phyloP scores from a whole-genome alignment of 2,329 filamentous ascomycete genomes.

The Chrysosporium queenslandicum region DNA sequence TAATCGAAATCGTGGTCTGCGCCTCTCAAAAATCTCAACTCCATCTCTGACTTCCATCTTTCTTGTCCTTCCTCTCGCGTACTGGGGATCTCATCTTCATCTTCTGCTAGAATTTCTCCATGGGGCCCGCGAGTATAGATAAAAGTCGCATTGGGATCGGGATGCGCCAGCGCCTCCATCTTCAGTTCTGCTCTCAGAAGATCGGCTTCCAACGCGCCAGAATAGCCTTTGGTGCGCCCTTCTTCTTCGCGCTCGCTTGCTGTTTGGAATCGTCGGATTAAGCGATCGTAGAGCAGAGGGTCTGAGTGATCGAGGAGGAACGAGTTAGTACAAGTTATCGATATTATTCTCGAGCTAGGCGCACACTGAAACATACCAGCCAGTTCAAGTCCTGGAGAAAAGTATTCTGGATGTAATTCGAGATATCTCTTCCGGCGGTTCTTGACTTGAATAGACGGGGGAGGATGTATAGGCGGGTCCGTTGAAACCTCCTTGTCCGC shows the following conservation, averaged over 20 bases:
- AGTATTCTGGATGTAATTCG: conserved; percentile 61
- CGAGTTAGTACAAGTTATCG: background rate
- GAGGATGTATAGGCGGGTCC: conserved; percentile 23
- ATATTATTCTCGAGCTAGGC: background rate
- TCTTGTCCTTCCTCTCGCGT: conserved; percentile 56
- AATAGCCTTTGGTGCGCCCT: conserved; percentile 64
- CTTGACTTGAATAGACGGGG: conserved; percentile 47
- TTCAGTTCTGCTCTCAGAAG: conserved; percentile 67
- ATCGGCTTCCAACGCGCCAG: conserved; percentile 67
- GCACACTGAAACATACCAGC: conserved; percentile 41
- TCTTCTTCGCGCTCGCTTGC: conserved; percentile 63
- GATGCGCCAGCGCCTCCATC: conserved; percentile 51
- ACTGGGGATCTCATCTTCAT: conserved; percentile 47
- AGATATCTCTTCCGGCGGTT: conserved; percentile 73
- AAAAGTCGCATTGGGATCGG: conserved; percentile 42
- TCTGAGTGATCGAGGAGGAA: conserved; percentile 37
- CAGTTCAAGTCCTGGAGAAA: conserved; percentile 52
- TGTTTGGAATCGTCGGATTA: conserved; percentile 68
- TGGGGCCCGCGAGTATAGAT: conserved; percentile 43
- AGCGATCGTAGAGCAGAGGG: conserved; percentile 69
- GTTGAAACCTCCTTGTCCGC: background rate
- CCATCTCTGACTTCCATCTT: conserved; percentile 63
- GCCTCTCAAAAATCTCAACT: conserved; percentile 63
- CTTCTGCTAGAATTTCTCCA: conserved; percentile 50
- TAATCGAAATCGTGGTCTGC: conserved; percentile 75